Conservation (phyloP, 2,329 filamentous ascomycete species). For the Trichoderma guizhouense region DNA sequence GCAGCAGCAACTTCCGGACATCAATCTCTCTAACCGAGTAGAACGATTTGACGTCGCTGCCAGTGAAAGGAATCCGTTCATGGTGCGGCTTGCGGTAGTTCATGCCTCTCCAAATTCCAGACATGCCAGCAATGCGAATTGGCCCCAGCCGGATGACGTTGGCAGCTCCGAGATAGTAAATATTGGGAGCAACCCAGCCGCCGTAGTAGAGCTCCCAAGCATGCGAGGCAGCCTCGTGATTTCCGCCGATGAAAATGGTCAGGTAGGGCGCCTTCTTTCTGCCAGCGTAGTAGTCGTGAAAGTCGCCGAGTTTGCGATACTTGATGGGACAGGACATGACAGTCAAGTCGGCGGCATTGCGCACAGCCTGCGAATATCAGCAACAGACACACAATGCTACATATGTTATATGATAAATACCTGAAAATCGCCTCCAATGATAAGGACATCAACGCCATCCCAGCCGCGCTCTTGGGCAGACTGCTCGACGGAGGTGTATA, state of each 20-base stretch:
- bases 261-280: constrained; percentile 73
- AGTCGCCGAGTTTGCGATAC: constrained; percentile 85
- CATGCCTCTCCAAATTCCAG: constrained; percentile 91
- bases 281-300: constrained; percentile 90
- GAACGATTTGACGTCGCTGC: constrained; percentile 72
- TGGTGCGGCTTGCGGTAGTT: constrained; percentile 81
- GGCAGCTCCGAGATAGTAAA: constrained; percentile 93
- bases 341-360: constrained; percentile 82
- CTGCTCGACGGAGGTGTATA: constrained; percentile 74
- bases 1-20: constrained; percentile 79
- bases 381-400: background rate
- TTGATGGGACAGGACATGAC: constrained; percentile 88
- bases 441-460: constrained; percentile 80
- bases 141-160: constrained; percentile 83
- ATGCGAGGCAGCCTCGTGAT: constrained; percentile 90
- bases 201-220: constrained; percentile 93
- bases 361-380: constrained; percentile 59
- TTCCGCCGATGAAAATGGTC: constrained; percentile 89
- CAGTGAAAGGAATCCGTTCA: constrained; percentile 81
- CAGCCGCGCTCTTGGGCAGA: constrained; percentile 70
- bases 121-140: constrained; percentile 82
- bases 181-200: constrained; percentile 94
- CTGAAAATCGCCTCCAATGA: constrained; percentile 96
- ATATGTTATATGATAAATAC: constrained; percentile 38
- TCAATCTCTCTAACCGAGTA: constrained; percentile 91